These are phyloP conservation scores for Ceratocystiopsis brevicomis DNA, from an alignment of 2,329 filamentous ascomycete genomes.

Conservation along the genomic window DNA sequence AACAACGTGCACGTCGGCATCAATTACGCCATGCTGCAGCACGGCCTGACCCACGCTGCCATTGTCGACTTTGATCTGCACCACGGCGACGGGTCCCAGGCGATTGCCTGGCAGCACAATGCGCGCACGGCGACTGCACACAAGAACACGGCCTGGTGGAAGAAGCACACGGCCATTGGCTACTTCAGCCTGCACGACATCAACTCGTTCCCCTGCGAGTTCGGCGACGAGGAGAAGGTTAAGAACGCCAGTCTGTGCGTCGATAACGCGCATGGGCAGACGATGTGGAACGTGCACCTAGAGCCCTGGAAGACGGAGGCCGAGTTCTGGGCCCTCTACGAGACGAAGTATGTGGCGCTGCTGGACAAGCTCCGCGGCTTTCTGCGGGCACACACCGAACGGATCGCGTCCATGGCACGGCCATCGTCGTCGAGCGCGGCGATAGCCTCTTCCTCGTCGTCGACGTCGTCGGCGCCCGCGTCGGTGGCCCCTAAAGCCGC, in stretches of 20 bases:
- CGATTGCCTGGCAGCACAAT: conserved; percentile 85
- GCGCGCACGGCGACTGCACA: conserved; percentile 40
- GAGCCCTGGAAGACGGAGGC: conserved; percentile 65
- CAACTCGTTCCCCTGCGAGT: conserved; percentile 93
- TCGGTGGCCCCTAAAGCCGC: conserved; percentile 40
- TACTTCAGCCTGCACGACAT: conserved; percentile 97
- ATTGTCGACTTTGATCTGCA: conserved; percentile 88
- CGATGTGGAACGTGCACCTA: conserved; percentile 88
- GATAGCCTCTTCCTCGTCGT: too few relatives aligned
- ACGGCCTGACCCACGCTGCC: conserved; percentile 81
- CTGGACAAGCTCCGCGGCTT: conserved; percentile 67
- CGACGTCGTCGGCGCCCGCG: conserved; percentile 28
- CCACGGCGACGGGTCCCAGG: conserved; percentile 88
- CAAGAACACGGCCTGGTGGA: conserved; percentile 56
- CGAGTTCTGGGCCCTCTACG: conserved; percentile 83
- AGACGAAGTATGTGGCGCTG: conserved; percentile 55
- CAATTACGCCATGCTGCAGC: conserved; percentile 64
- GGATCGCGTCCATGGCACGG: too few relatives aligned
- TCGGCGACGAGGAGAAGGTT: conserved; percentile 82
- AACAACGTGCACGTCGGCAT: conserved; percentile 98
- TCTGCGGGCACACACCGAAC: conserved; percentile 39
- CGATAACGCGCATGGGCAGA: conserved; percentile 84
- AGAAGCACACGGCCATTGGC: conserved; percentile 63
- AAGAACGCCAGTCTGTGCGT: conserved; percentile 87
- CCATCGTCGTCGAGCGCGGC: too few relatives aligned